These are phyloP conservation scores for Geotrichum bryndzae DNA, from an alignment of 1,139 yeast species.

Conservation along the genomic window DNA sequence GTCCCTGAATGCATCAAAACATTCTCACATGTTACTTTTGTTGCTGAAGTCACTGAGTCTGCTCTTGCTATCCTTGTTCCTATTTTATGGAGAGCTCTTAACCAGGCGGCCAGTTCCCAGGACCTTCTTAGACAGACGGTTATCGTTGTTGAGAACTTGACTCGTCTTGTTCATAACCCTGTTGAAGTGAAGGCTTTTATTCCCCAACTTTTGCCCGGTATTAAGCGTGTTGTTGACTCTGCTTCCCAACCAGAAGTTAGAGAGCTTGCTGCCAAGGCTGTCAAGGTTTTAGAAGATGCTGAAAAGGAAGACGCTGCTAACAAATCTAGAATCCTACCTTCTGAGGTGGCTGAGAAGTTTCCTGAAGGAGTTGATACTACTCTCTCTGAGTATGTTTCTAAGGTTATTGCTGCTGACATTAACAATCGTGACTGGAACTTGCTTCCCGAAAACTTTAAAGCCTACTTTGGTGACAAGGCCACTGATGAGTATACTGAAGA, in stretches of 20 bases:
- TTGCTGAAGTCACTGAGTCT: conserved; percentile 97
- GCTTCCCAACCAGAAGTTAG: conserved; percentile 97
- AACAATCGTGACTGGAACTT: conserved; percentile 89
- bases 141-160: conserved; percentile 90
- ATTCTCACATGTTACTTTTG: conserved; percentile 89
- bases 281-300: conserved; percentile 74
- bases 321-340: conserved; percentile 63
- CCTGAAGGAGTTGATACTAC: conserved; percentile 32
- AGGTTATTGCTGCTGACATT: conserved; percentile 62
- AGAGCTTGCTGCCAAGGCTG: conserved; percentile 84
- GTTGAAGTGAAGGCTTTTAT: conserved; percentile 84
- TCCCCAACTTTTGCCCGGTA: conserved; percentile 84
- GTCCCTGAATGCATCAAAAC: conserved; percentile 87
- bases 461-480: conserved; percentile 35
- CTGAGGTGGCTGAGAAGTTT: conserved; percentile 41
- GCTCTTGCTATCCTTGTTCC: conserved; percentile 88
- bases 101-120: conserved; percentile 83
- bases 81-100: conserved; percentile 83
- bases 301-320: conserved; percentile 61
- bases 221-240: conserved; percentile 76
- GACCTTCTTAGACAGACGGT: conserved; percentile 96
- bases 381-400: conserved; percentile 47
- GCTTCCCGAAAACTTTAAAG: conserved; percentile 46
- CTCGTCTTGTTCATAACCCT: conserved; percentile 90
- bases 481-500: conserved; percentile 42